phyloP scores from a whole-genome alignment of 805 yeast species.

The Lipomyces chichibuensis region DNA sequence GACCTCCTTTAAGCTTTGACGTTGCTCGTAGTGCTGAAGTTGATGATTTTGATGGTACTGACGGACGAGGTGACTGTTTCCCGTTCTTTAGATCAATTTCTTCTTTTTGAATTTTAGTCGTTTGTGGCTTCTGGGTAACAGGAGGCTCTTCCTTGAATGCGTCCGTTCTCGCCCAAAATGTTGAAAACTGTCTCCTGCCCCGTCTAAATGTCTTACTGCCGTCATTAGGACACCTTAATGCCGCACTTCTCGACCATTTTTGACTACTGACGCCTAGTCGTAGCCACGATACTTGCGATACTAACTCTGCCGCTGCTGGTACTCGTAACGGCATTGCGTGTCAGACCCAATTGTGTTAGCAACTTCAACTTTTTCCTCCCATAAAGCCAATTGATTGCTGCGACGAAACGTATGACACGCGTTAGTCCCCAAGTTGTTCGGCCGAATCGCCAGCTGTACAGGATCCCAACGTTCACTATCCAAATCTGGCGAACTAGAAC shows the following conservation, averaged over 20 bases:
- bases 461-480: too few species aligned
- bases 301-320: neutral
- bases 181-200: neutral
- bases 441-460: too few species aligned
- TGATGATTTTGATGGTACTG: slow-evolving; percentile 3
- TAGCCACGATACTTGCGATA: neutral
- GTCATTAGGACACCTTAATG: neutral
- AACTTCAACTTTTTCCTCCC: too few species aligned
- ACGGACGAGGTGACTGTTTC: neutral
- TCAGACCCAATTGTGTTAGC: neutral
- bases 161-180: neutral
- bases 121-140: neutral
- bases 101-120: neutral
- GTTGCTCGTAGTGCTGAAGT: slow-evolving; percentile 23
- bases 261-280: neutral
- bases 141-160: neutral
- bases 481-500: too few species aligned
- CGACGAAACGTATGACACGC: neutral
- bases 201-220: neutral
- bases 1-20: slow-evolving; percentile 8
- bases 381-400: neutral
- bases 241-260: neutral
- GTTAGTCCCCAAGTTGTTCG: neutral
- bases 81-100: neutral
- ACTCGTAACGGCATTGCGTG: neutral